Percentiles rank a stretch among this genome's conserved stretches.
phyloP scores from a whole-genome alignment of 192 early-diverging fungal genomes.

The Coemansia sp. region DNA sequence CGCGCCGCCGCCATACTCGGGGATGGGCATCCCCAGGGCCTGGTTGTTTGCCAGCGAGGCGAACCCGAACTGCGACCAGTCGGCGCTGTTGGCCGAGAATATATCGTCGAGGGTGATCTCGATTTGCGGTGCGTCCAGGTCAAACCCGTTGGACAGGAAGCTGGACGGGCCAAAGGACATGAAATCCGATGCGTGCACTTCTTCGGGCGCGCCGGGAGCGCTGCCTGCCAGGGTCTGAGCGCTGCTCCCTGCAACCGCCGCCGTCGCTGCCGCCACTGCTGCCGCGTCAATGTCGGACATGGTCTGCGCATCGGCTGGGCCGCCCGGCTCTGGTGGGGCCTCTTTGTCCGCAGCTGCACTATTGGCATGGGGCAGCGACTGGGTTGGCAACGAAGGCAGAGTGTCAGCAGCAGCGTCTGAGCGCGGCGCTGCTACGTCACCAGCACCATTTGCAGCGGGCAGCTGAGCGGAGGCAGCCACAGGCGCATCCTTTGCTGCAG shows the following conservation, averaged over 20 bases:
- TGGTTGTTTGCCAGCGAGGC: slow-evolving; percentile 17
- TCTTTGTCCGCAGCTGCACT: background rate
- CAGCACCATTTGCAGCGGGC: background rate
- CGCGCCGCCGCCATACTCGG: slow-evolving; percentile 22
- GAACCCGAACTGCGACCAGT: slow-evolving; percentile 46
- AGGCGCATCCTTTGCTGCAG: background rate
- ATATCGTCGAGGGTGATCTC: slow-evolving; percentile 51
- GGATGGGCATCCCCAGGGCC: slow-evolving; percentile 31
- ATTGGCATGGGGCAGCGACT: background rate
- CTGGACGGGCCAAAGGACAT: slow-evolving; percentile 50
- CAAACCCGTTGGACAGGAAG: slow-evolving; percentile 46
- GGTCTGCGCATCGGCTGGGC: background rate
- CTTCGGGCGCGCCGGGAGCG: slow-evolving; percentile 3
- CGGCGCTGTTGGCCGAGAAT: slow-evolving; percentile 39
- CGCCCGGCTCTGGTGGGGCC: background rate
- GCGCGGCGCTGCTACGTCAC: background rate
- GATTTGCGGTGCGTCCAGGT: slow-evolving; percentile 49
- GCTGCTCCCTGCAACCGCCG: background rate
- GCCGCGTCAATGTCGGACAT: background rate
- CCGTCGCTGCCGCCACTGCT: background rate
- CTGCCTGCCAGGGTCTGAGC: no score
- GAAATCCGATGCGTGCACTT: slow-evolving; percentile 43
- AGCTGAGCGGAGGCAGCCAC: background rate
- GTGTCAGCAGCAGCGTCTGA: background rate
- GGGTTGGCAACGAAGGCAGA: no score